These are phyloP conservation scores for Fusarium graminum DNA, from an alignment of 2,329 filamentous ascomycete species.

Conservation along the genomic window DNA sequence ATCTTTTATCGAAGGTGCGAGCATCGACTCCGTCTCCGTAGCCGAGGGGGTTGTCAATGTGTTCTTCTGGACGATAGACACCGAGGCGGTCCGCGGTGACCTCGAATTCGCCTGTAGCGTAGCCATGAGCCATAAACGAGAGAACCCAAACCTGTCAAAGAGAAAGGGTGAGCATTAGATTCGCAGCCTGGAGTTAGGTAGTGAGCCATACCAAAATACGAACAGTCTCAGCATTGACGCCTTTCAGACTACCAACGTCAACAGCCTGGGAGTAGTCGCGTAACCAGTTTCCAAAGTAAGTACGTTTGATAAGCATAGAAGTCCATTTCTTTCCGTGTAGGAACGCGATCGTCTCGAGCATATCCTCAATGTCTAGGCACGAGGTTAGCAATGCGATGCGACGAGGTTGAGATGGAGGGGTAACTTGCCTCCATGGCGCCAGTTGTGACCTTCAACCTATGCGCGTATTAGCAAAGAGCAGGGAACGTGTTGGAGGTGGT, in stretches of 20 bases:
- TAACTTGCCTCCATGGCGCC: conserved; percentile 72
- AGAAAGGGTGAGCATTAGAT: conserved; percentile 3
- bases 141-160: conserved; percentile 76
- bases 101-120: conserved; percentile 88
- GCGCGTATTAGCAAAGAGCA: conserved; percentile 28
- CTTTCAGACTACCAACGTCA: conserved; percentile 83
- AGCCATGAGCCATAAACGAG: conserved; percentile 84
- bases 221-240: conserved; percentile 82
- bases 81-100: conserved; percentile 84
- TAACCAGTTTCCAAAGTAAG: conserved; percentile 90
- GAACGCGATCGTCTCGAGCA: conserved; percentile 81
- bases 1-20: conserved; percentile 80
- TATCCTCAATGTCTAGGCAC: conserved; percentile 78
- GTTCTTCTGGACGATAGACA: conserved; percentile 82
- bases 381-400: conserved; percentile 29
- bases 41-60: conserved; percentile 83
- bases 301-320: conserved; percentile 79
- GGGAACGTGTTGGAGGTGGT: neutral
- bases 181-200: neutral
- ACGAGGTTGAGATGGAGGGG: conserved; percentile 19
- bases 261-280: conserved; percentile 88
- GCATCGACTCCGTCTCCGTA: conserved; percentile 92
- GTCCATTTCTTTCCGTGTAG: conserved; percentile 89
- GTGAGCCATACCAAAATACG: conserved; percentile 70
- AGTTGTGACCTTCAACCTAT: conserved; percentile 76